These are phyloP conservation scores for Tripterygium wilfordii DNA, from an alignment of 177 flowering plant species.

Conservation along the genomic window DNA sequence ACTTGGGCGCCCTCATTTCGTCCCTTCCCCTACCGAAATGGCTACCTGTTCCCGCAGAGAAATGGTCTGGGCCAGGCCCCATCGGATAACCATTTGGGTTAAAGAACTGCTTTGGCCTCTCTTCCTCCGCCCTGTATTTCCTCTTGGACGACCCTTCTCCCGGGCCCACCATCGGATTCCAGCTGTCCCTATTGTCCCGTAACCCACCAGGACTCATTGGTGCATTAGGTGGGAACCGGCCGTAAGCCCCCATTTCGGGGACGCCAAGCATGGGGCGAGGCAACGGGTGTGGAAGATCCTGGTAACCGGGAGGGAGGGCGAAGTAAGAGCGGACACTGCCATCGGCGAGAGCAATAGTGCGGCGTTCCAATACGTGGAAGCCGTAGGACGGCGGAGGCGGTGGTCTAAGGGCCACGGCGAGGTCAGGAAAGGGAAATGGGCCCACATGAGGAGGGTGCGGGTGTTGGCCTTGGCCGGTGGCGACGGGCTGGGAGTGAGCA, in stretches of 20 bases:
- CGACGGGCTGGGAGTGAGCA: conserved; percentile 1
- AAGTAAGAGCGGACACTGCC: conserved; percentile 84
- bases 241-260: conserved; percentile 16
- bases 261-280: conserved; percentile 1
- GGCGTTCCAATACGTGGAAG: conserved; percentile 90
- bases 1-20: conserved; percentile 48
- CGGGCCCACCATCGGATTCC: too few relatives aligned
- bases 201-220: too few relatives aligned
- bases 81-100: too few relatives aligned
- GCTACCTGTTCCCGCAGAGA: conserved; percentile 33
- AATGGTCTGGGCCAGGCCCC: conserved; percentile 10
- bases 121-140: conserved; percentile 49
- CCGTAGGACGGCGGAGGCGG: conserved; percentile 76
- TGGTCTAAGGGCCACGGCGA: too few relatives aligned
- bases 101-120: too few relatives aligned
- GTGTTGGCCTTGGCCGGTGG: conserved; percentile 11
- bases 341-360: conserved; percentile 77
- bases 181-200: too few relatives aligned
- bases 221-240: too few relatives aligned
- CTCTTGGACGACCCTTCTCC: too few relatives aligned
- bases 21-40: conserved; percentile 27
- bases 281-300: conserved; percentile 30
- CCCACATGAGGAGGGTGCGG: conserved; percentile 5
- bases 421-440: conserved; percentile 33
- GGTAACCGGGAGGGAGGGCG: conserved; percentile 86